Evolutionary conservation across 371 early-diverging fungal species (phyloP).

Genomic region (Actinomortierella ambigua): DNA sequence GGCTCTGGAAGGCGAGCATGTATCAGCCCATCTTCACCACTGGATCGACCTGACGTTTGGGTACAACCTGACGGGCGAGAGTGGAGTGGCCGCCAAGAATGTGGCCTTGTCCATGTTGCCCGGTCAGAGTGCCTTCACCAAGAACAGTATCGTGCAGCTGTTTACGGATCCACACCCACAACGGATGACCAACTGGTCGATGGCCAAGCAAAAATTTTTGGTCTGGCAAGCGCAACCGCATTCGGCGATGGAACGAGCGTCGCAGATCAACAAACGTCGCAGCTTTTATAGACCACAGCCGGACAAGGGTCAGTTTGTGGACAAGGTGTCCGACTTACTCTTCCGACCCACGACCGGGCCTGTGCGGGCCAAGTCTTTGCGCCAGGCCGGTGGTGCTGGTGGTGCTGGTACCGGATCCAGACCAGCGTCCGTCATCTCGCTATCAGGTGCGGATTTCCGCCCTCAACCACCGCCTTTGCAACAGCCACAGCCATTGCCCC

Average conservation of each 20-base stretch:
- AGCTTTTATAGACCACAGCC: slow-evolving; percentile 24
- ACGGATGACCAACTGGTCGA: slow-evolving; percentile 32
- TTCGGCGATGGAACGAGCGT: slow-evolving; percentile 28
- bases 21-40: slow-evolving; percentile 72
- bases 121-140: slow-evolving; percentile 71
- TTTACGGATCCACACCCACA: slow-evolving; percentile 78
- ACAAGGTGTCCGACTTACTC: slow-evolving; percentile 40
- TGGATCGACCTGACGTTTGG: slow-evolving; percentile 92
- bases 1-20: slow-evolving; percentile 82
- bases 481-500: too few relatives aligned
- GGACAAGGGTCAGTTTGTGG: slow-evolving; percentile 41
- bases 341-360: slow-evolving; percentile 41
- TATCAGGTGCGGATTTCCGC: neutral
- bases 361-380: slow-evolving; percentile 29
- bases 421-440: slow-evolving; percentile 17
- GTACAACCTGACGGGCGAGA: slow-evolving; percentile 72
- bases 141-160: slow-evolving; percentile 78
- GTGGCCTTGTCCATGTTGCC: slow-evolving; percentile 67
- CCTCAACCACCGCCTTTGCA: too few relatives aligned
- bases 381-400: too few relatives aligned
- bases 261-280: slow-evolving; percentile 35
- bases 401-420: slow-evolving; percentile 22
- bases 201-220: slow-evolving; percentile 30
- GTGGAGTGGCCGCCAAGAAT: slow-evolving; percentile 78
- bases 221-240: slow-evolving; percentile 11